Percentiles rank a stretch among this genome's conserved stretches.
phyloP scores from a whole-genome alignment of 805 yeast species.

The Zygosaccharomyces lentus region DNA sequence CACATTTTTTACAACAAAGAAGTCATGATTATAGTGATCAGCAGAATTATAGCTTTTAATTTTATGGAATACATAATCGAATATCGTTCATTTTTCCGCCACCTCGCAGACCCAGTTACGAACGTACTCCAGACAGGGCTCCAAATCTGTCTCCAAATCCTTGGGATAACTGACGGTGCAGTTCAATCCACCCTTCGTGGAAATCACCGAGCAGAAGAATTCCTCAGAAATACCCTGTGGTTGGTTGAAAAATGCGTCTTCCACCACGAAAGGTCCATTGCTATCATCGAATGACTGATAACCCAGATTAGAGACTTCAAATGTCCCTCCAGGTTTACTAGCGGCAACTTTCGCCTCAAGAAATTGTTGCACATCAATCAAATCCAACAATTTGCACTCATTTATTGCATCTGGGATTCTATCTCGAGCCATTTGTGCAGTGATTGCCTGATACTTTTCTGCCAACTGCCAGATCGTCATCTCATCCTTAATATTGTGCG shows the following conservation, averaged over 20 bases:
- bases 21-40: neutral
- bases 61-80: neutral
- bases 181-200: conserved; percentile 29
- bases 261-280: conserved; percentile 13
- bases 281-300: conserved; percentile 17
- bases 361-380: conserved; percentile 17
- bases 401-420: conserved; percentile 17
- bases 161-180: conserved; percentile 24
- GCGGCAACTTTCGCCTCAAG: conserved; percentile 17
- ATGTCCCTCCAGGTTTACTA: conserved; percentile 23
- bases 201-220: conserved; percentile 22
- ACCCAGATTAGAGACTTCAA: conserved; percentile 32
- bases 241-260: conserved; percentile 27
- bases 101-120: neutral
- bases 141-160: conserved; percentile 5
- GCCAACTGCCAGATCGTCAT: conserved; percentile 21
- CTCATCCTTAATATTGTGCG: conserved; percentile 1
- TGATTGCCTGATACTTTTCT: conserved; percentile 6
- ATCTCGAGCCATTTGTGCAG: conserved; percentile 5
- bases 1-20: no score
- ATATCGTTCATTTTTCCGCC: neutral
- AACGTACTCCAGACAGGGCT: conserved; percentile 3
- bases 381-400: conserved; percentile 23
- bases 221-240: conserved; percentile 28
- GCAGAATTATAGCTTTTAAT: neutral